These are phyloP conservation scores for Rhinocladiella mackenziei DNA, from an alignment of 2,329 filamentous ascomycete genomes.

Conservation along the genomic window DNA sequence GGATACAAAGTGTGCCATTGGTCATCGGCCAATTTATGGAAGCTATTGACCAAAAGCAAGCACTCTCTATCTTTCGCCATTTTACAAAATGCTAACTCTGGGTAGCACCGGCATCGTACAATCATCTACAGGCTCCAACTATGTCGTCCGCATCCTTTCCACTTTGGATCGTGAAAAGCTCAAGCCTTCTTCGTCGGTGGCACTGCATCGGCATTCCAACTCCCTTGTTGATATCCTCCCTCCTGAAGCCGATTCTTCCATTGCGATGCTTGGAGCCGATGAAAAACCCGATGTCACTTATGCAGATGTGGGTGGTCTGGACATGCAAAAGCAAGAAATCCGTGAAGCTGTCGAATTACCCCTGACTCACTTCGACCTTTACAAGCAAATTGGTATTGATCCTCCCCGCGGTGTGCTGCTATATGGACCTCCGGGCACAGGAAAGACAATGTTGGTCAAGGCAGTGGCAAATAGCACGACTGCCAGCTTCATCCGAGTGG, in stretches of 20 bases:
- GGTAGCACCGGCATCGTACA: slow-evolving; percentile 92
- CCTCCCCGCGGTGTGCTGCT: slow-evolving; percentile 92
- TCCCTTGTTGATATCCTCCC: slow-evolving; percentile 96
- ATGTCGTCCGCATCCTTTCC: slow-evolving; percentile 95
- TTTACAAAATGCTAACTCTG: slow-evolving; percentile 20
- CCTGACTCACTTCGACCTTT: slow-evolving; percentile 94
- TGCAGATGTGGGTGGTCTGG: slow-evolving; percentile 91
- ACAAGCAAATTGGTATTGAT: slow-evolving; percentile 99
- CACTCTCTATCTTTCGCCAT: background rate
- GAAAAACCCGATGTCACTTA: slow-evolving; percentile 99
- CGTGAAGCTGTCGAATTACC: slow-evolving; percentile 95
- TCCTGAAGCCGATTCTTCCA: slow-evolving; percentile 97
- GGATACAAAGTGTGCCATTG: slow-evolving; percentile 95
- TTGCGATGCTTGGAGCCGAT: slow-evolving; percentile 92
- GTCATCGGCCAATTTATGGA: slow-evolving; percentile 99
- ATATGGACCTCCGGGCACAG: slow-evolving; percentile 92
- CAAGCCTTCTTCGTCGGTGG: slow-evolving; percentile 96
- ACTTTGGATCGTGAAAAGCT: slow-evolving; percentile 97
- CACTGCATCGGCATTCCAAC: slow-evolving; percentile 96
- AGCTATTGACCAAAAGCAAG: slow-evolving; percentile 97
- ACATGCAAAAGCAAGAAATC: slow-evolving; percentile 99
- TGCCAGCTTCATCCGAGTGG: slow-evolving; percentile 95
- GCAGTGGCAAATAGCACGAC: slow-evolving; percentile 98
- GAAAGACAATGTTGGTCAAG: slow-evolving; percentile 97
- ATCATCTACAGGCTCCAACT: slow-evolving; percentile 96